A percentile compares a stretch with the other conserved stretches of the same genome.
phyloP scores from a whole-genome alignment of 352 stramenopile species.

The Blastocystis sp. region DNA sequence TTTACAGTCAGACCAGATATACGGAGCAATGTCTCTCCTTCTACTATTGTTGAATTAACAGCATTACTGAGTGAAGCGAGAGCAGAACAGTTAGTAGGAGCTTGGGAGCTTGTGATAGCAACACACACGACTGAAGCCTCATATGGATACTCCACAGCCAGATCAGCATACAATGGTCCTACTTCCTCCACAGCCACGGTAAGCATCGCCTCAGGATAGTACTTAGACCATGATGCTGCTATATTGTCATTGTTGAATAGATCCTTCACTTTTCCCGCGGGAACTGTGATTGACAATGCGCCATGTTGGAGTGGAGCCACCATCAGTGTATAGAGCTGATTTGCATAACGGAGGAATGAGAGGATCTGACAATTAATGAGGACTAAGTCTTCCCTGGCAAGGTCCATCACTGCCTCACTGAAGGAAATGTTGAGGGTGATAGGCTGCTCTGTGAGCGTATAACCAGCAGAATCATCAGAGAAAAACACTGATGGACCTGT shows the following conservation, averaged over 20 bases:
- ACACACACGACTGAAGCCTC: background rate
- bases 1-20: background rate
- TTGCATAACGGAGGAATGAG: background rate
- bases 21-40: background rate
- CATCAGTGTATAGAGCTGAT: background rate
- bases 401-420: constrained; percentile 1
- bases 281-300: constrained; percentile 8
- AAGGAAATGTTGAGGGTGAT: constrained; percentile 23
- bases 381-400: background rate
- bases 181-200: background rate
- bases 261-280: constrained; percentile 22
- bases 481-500: constrained; percentile 12
- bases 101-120: background rate
- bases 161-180: background rate
- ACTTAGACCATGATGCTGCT: background rate
- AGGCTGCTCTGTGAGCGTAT: background rate
- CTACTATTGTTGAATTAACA: background rate
- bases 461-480: background rate
- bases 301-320: constrained; percentile 21
- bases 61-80: background rate
- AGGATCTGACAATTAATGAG: constrained; percentile 42
- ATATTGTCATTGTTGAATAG: constrained; percentile 20
- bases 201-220: constrained; percentile 21
- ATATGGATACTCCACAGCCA: constrained; percentile 17
- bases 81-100: background rate